Evolutionary conservation across 768 basidiomycete species (phyloP).

Genomic region (Amanita jacksonii): DNA sequence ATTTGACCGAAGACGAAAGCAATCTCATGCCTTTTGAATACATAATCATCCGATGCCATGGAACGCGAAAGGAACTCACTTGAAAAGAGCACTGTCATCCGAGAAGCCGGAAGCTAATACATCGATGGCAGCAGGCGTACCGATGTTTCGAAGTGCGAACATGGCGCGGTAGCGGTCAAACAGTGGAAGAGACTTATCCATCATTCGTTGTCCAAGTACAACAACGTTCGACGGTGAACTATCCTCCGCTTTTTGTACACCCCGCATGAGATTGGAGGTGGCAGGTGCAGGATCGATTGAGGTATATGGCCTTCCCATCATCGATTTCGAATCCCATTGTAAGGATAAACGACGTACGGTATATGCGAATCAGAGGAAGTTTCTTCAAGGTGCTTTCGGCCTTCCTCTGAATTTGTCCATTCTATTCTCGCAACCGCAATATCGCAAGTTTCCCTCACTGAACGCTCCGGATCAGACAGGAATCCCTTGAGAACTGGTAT

Average conservation of each 20-base stretch:
- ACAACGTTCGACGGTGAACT: constrained; percentile 38
- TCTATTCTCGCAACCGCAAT: constrained; percentile 93
- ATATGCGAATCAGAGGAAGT: constrained; percentile 19
- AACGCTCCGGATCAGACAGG: constrained; percentile 57
- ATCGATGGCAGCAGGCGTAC: constrained; percentile 73
- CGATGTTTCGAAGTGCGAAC: constrained; percentile 96
- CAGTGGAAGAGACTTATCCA: constrained; percentile 59
- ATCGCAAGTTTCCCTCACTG: constrained; percentile 92
- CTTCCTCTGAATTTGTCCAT: constrained; percentile 81
- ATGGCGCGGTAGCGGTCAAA: constrained; percentile 96
- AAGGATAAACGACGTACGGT: constrained; percentile 25
- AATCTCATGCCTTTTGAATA: constrained; percentile 74
- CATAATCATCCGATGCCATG: no score
- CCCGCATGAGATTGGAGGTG: constrained; percentile 50
- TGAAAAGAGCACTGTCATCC: constrained; percentile 88
- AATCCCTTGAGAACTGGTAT: constrained; percentile 65
- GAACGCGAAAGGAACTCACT: constrained; percentile 54
- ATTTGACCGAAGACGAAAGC: constrained; percentile 98
- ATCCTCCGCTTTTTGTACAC: constrained; percentile 43
- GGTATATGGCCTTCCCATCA: constrained; percentile 48
- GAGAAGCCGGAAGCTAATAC: constrained; percentile 87
- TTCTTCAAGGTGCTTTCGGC: constrained; percentile 32
- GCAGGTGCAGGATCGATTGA: constrained; percentile 90
- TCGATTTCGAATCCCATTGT: not conserved
- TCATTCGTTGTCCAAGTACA: constrained; percentile 49